Percentiles rank a stretch among this genome's conserved stretches.
Conservation (phyloP, 441 rosid genomes). For the Pelargonium citronellum region DNA sequence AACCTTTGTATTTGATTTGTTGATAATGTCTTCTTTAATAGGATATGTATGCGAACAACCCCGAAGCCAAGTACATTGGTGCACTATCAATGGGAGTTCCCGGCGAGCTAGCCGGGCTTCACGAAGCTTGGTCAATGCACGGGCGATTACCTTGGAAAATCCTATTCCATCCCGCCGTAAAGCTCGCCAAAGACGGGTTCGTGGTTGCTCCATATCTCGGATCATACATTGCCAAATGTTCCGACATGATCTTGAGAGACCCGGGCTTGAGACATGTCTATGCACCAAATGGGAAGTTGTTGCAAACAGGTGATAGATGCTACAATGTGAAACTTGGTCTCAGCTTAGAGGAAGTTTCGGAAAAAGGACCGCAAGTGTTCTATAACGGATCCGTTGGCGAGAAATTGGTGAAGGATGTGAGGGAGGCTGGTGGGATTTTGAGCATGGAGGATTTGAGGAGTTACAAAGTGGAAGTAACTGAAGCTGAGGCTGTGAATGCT, state of each 20-base stretch:
- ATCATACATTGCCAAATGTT: constrained; percentile 22
- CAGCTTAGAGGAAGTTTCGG: constrained; percentile 55
- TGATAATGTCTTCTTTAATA: constrained; percentile 11
- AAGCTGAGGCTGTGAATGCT: constrained; percentile 48
- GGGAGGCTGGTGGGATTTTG: constrained; percentile 67
- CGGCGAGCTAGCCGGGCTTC: constrained; percentile 87
- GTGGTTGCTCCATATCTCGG: constrained; percentile 60
- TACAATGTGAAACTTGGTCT: constrained; percentile 49
- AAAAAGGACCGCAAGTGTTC: constrained; percentile 62
- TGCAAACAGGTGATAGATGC: constrained; percentile 59
- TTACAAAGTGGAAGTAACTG: constrained; percentile 51
- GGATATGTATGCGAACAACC: constrained; percentile 70
- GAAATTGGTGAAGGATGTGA: constrained; percentile 58
- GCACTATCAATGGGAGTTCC: constrained; percentile 84
- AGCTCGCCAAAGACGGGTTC: constrained; percentile 39
- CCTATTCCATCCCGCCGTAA: constrained; percentile 55
- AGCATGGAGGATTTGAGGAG: constrained; percentile 76
- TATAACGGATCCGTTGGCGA: constrained; percentile 67
- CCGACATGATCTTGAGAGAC: constrained; percentile 37
- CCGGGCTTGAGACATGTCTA: constrained; percentile 37
- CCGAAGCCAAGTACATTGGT: constrained; percentile 42
- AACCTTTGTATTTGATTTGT: no score
- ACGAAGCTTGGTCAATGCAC: constrained; percentile 67
- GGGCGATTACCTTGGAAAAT: constrained; percentile 74
- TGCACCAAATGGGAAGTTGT: constrained; percentile 45